Evolutionary conservation across 257 asterid species (phyloP), one percentile per base, ranked within the genome.

Genomic region (Pogostemon cablin): DNA sequence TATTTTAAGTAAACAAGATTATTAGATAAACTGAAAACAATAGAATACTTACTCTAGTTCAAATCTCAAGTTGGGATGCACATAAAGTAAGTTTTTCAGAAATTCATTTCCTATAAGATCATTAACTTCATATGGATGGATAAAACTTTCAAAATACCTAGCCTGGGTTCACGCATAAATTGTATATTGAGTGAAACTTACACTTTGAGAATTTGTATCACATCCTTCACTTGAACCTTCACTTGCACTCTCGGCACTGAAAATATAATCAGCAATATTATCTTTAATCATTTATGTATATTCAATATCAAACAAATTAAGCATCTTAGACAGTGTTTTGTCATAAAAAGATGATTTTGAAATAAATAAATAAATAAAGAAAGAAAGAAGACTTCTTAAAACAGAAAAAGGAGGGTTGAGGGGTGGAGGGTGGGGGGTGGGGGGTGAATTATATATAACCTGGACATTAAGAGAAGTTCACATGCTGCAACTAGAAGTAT

Each of bases 171-270:
- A 60, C 7, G 39, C 20, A 55, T 32, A 49, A 71, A 3, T 44
- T 46, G 50, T 38, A 64, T 37, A 66, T 32, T 35, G 12, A 8
- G 11, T 61, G 66, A 61, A 70, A 83, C 95, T 80, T 82, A 90
- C 96, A 83, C 81, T 85, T 72, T 83, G 91, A 72, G 96, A 92
- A 75, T 89, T 78, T 53, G 84, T 84, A 73, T 89, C 92, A 72
- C 96, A 89, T 80, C 96, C 98, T 69, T 85, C 98, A 53, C 91
- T 86, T 71, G 90, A 81, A 62, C 90, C 95, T 73, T 87, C 98
- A 77, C 93, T 89, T 46, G 75, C 93, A 72, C 96, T 89, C 72
- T 87, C 98, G 37, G 73, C 91, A 78, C 98, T 89, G 90, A 72
- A 81, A 77, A 86, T 9, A 57, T 68, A 59, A 58, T 65, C 57